A percentile compares a stretch with the other conserved stretches of the same genome.
Evolutionary conservation across 805 yeast species (phyloP).

Genomic region (Candida vaughaniae): DNA sequence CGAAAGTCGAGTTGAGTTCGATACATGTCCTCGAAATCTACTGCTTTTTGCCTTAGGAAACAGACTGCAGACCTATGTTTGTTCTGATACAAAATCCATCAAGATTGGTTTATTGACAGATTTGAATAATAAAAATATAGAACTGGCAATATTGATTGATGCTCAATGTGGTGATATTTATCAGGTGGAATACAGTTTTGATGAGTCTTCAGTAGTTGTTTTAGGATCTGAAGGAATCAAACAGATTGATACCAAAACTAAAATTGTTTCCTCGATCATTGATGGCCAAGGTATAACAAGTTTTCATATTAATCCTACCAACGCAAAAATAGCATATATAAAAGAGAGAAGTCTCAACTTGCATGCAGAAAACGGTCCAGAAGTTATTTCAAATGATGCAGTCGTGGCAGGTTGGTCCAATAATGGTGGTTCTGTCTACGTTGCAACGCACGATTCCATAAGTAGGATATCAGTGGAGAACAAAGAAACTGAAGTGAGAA

Average conservation of each 20-base stretch:
- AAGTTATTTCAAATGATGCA: not conserved
- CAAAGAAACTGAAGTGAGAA: not conserved
- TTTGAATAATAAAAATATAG: conserved; percentile 15
- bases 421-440: conserved; percentile 1
- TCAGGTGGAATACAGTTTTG: conserved; percentile 27
- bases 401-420: conserved; percentile 3
- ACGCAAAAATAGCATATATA: not conserved
- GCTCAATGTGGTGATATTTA: not conserved
- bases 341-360: not conserved
- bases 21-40: conserved; percentile 15
- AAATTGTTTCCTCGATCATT: not conserved
- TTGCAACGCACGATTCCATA: not conserved
- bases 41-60: conserved; percentile 30
- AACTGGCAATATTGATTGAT: conserved; percentile 10
- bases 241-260: not conserved
- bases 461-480: not conserved
- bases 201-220: conserved; percentile 28
- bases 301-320: not conserved
- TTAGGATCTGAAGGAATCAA: not conserved
- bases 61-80: conserved; percentile 24
- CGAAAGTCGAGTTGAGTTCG: conserved; percentile 24
- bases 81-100: conserved; percentile 26
- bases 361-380: not conserved
- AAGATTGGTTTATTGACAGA: conserved; percentile 25
- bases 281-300: not conserved